Evolutionary conservation across 2,329 filamentous ascomycete genomes (phyloP).

Genomic region (Uncinocarpus reesii): DNA sequence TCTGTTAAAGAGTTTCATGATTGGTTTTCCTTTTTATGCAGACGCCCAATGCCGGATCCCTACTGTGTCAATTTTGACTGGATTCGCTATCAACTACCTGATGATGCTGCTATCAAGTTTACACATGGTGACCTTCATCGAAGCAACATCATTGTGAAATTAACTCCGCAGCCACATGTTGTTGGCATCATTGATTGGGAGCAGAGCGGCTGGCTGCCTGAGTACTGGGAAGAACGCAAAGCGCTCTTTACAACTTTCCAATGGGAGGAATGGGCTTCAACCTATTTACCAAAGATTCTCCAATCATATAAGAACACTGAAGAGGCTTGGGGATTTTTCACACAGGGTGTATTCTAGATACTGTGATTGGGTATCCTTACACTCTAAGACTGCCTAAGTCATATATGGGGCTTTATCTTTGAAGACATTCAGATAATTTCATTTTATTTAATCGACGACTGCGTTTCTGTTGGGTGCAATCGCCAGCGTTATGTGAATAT

Average conservation of each 20-base stretch:
- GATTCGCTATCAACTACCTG: constrained; percentile 24
- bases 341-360: no score
- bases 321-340: constrained; percentile 11
- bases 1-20: constrained; percentile 25
- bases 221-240: constrained; percentile 18
- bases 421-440: no score
- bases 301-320: constrained; percentile 4
- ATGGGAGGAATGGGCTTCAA: not conserved
- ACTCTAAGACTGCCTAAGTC: no score
- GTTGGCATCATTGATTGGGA: constrained; percentile 23
- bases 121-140: constrained; percentile 30
- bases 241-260: constrained; percentile 1
- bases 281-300: constrained; percentile 10
- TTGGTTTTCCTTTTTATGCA: constrained; percentile 24
- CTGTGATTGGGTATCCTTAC: no score
- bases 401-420: no score
- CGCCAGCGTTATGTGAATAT: no score
- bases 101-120: constrained; percentile 26
- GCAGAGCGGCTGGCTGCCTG: constrained; percentile 22
- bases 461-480: no score
- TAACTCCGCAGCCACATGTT: constrained; percentile 17
- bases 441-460: no score
- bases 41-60: constrained; percentile 21
- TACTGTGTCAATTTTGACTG: constrained; percentile 14
- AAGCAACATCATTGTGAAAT: constrained; percentile 26